Evolutionary conservation across 306 rosid genomes (phyloP).

Genomic region (Casuarina equisetifolia): DNA sequence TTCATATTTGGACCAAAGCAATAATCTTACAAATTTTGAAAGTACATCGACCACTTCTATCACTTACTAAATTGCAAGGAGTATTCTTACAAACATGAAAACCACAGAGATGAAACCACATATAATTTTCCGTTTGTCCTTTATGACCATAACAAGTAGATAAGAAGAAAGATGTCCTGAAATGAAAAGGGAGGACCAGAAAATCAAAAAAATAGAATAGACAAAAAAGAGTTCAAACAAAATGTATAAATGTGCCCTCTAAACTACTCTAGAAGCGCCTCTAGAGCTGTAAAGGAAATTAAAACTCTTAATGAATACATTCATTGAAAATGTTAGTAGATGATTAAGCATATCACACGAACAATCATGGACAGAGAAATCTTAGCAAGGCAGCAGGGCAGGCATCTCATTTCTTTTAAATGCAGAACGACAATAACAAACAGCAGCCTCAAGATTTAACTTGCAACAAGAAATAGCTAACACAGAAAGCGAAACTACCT

Average conservation of each 20-base stretch:
- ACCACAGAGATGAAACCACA: no score
- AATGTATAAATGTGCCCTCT: neutral
- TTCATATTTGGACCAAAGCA: no score
- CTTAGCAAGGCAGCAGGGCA: neutral
- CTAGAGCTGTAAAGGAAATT: neutral
- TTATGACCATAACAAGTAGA: neutral
- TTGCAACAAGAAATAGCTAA: slow-evolving; percentile 1
- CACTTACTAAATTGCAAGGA: no score
- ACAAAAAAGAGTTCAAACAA: neutral
- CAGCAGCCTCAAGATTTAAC: neutral
- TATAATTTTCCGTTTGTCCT: neutral
- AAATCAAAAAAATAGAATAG: neutral
- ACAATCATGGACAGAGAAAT: neutral
- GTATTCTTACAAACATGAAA: no score
- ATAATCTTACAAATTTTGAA: no score
- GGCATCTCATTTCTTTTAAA: neutral
- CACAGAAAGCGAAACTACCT: slow-evolving; percentile 47
- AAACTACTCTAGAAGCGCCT: neutral
- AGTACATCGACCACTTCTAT: no score
- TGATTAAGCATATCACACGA: neutral
- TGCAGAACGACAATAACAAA: neutral
- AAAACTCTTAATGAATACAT: neutral
- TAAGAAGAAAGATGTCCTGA: neutral
- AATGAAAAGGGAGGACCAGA: neutral
- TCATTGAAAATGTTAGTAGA: neutral